Base-by-base conservation (phyloP, 768 basidiomycete species). In the Cyclocybe aegerita region DNA sequence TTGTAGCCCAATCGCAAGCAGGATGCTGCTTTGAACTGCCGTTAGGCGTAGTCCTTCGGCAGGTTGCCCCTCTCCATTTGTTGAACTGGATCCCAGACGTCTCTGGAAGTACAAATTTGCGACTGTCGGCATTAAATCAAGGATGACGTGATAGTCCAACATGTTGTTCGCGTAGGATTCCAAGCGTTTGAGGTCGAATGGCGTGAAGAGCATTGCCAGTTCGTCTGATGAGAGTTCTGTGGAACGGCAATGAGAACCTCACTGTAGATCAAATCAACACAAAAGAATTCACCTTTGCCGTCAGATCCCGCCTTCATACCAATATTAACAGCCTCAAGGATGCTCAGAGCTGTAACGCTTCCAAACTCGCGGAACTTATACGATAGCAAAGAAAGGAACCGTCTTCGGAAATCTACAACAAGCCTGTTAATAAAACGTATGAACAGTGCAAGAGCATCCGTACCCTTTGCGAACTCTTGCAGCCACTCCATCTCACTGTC, bases 291-390 rank as follows among this genome's bases (percentile, higher is more conserved):
- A 77, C 75, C 70, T 65, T 69, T 68, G 9, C 68, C 60, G 38
- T 63, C 67, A 36, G 74, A 66, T 9, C 62, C 63, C 38, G 77
- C 76, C 4, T 79, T 85, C 30, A 81, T 65, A 0, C 86, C 88
- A 0, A 69, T 64, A 58, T 87, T 92, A 8, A 83, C 85, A 15
- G 92, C 92, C 62, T 98, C 94, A 15, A 98, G 76, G 10, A 98
- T 78, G 59, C 90, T 96, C 50, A 98, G 68, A 0, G 90, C 88
- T 11, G 85, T 90, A 44, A 93, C 85, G 34, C 90, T 86, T 3
- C 89, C 86, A 60, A 98, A 97, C 62, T 97, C 94, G 43, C 92
- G 80, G 75, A 99, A 98, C 65, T 90, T 93, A 62, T 86, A 99
- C 0, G 95, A 96, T 9, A 98, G 76, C 15, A 98, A 71, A 1